phyloP scores from a whole-genome alignment of 2,329 filamentous ascomycete species.

The Chaetomium strumarium region DNA sequence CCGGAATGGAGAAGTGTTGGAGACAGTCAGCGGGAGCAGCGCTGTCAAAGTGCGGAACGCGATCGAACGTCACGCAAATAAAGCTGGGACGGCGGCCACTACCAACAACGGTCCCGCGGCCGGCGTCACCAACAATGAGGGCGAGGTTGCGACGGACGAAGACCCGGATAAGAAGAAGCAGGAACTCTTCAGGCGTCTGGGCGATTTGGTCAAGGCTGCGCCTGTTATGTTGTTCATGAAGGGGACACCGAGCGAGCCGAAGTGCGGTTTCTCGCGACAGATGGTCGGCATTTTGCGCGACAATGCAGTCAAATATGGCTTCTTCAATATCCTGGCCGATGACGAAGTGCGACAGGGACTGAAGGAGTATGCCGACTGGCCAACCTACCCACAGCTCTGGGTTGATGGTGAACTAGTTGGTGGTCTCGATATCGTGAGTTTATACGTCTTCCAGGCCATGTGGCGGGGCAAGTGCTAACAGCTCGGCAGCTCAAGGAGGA shows the following conservation, averaged over 20 bases:
- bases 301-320: slow-evolving; percentile 89
- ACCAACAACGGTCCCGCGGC: slow-evolving; percentile 32
- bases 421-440: slow-evolving; percentile 87
- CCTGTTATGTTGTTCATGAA: slow-evolving; percentile 99
- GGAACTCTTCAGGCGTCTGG: slow-evolving; percentile 74
- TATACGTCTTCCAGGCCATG: neutral
- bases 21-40: slow-evolving; percentile 86
- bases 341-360: slow-evolving; percentile 94
- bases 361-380: slow-evolving; percentile 98
- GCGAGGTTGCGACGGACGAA: slow-evolving; percentile 31
- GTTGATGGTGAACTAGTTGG: slow-evolving; percentile 85
- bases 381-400: slow-evolving; percentile 94
- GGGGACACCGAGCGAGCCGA: slow-evolving; percentile 89
- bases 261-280: slow-evolving; percentile 93
- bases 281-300: slow-evolving; percentile 81
- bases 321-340: slow-evolving; percentile 98
- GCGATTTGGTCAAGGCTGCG: slow-evolving; percentile 85
- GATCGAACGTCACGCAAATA: slow-evolving; percentile 72
- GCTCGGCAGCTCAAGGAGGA: slow-evolving; percentile 79
- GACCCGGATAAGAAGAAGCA: slow-evolving; percentile 65
- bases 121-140: slow-evolving; percentile 37
- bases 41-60: slow-evolving; percentile 76
- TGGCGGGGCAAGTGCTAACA: slow-evolving; percentile 12
- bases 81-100: slow-evolving; percentile 30
- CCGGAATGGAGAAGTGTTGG: slow-evolving; percentile 66